A percentile compares a stretch with the other conserved stretches of the same genome.
These are phyloP conservation scores for Lycium barbarum DNA, from an alignment of 257 asterid species.

Conservation along the genomic window DNA sequence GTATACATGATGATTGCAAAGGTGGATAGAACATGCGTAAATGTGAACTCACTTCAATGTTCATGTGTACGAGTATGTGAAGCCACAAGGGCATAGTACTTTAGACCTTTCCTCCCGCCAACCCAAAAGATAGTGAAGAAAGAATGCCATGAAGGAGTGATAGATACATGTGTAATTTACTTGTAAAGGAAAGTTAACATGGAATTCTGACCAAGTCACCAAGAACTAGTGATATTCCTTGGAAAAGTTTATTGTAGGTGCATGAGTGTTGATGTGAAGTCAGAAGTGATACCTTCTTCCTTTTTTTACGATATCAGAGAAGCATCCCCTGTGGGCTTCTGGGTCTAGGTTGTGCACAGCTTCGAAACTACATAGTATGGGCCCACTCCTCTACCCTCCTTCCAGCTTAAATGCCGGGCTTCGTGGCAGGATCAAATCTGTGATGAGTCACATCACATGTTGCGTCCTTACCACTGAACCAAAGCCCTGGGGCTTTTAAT, in stretches of 20 bases:
- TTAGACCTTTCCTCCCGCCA: not conserved
- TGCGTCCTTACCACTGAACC: constrained; percentile 8
- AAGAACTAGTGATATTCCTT: not conserved
- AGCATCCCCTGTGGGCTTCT: not conserved
- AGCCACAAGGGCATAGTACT: constrained; percentile 7
- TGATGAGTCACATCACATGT: not conserved
- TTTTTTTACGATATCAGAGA: not conserved
- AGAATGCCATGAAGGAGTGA: constrained; percentile 10
- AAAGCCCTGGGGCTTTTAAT: not conserved
- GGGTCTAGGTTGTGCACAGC: not conserved
- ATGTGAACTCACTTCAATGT: constrained; percentile 20
- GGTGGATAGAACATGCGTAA: constrained; percentile 4
- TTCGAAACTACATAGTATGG: not conserved
- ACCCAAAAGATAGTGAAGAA: not conserved
- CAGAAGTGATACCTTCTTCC: constrained; percentile 11
- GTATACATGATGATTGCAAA: constrained; percentile 26
- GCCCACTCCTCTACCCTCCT: not conserved
- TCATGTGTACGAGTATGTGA: not conserved
- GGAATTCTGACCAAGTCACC: constrained; percentile 3
- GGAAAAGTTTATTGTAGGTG: not conserved
- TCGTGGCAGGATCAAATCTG: not conserved
- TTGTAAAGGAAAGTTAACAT: not conserved
- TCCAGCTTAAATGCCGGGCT: constrained; percentile 7
- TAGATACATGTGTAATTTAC: not conserved
- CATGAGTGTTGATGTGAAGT: not conserved